Evolutionary conservation across 768 basidiomycete species (phyloP).

Genomic region (Suillus subalutaceus): DNA sequence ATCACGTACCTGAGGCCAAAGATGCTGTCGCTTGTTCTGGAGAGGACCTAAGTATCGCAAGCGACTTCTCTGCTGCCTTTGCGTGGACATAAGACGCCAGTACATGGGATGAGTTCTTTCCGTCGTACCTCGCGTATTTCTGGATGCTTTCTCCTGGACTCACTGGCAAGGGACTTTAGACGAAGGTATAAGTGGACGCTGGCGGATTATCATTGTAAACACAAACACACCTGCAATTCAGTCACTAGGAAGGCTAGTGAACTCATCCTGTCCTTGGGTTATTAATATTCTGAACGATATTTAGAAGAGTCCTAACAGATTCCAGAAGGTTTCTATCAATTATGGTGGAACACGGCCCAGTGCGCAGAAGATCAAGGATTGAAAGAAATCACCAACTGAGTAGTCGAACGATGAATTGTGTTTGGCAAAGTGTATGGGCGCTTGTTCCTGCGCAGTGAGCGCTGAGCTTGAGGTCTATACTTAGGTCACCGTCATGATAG

Average conservation of each 20-base stretch:
- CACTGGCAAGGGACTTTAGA: conserved; percentile 80
- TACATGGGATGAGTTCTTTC: background rate
- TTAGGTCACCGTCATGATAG: too few species aligned
- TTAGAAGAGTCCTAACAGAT: too few species aligned
- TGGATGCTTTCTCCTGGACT: conserved; percentile 86
- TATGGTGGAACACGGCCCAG: background rate
- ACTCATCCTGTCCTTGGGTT: conserved; percentile 46
- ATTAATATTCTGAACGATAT: background rate
- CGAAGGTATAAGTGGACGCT: conserved; percentile 14
- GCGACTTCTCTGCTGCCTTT: conserved; percentile 87
- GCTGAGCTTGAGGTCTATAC: too few species aligned
- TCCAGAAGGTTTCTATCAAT: background rate
- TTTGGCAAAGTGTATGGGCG: background rate
- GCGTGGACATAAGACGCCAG: background rate
- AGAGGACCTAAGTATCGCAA: conserved; percentile 78
- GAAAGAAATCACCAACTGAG: background rate
- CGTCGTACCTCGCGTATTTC: conserved; percentile 84
- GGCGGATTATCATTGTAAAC: conserved; percentile 12
- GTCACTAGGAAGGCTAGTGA: conserved; percentile 72
- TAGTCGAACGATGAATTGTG: background rate
- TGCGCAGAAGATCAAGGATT: background rate
- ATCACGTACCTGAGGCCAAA: conserved; percentile 68
- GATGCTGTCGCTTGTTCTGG: conserved; percentile 77
- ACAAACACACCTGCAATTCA: conserved; percentile 64
- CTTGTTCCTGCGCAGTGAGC: background rate